Conservation (phyloP, 2,329 filamentous ascomycete species). For the Nemania serpens region DNA sequence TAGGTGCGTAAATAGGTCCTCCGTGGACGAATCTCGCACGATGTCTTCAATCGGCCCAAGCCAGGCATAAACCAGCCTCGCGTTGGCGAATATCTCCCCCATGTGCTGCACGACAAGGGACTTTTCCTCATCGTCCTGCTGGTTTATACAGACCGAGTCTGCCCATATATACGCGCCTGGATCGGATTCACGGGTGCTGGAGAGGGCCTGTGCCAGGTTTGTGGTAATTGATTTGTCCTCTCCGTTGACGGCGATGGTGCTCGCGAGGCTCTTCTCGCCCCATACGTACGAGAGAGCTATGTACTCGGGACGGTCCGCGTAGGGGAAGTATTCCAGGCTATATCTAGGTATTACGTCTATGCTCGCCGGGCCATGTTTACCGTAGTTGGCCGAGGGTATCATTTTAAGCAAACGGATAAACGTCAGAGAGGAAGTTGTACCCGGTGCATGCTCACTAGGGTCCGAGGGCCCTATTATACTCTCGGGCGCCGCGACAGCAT, state of each 20-base stretch:
- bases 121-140: conserved; percentile 21
- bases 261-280: conserved; percentile 9
- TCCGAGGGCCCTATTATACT: no score
- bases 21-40: background rate
- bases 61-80: conserved; percentile 18
- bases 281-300: conserved; percentile 21
- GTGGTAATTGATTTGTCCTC: background rate
- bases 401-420: conserved; percentile 6
- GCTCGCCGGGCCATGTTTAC: no score
- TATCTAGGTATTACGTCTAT: no score
- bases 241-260: conserved; percentile 15
- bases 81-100: conserved; percentile 19
- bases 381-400: background rate
- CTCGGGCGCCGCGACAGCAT: no score
- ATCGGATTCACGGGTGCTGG: conserved; percentile 3
- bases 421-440: background rate
- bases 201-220: conserved; percentile 15
- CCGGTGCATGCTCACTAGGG: background rate
- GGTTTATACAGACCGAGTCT: conserved; percentile 24
- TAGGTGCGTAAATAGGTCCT: conserved; percentile 11
- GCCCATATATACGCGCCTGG: conserved; percentile 9
- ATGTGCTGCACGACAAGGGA: conserved; percentile 18
- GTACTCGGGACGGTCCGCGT: conserved; percentile 2
- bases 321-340: conserved; percentile 4
- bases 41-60: conserved; percentile 7